Evolutionary conservation across 805 yeast genomes (phyloP), one percentile per base, ranked within the genome.

Genomic region (Nakazawaea molendinolei): DNA sequence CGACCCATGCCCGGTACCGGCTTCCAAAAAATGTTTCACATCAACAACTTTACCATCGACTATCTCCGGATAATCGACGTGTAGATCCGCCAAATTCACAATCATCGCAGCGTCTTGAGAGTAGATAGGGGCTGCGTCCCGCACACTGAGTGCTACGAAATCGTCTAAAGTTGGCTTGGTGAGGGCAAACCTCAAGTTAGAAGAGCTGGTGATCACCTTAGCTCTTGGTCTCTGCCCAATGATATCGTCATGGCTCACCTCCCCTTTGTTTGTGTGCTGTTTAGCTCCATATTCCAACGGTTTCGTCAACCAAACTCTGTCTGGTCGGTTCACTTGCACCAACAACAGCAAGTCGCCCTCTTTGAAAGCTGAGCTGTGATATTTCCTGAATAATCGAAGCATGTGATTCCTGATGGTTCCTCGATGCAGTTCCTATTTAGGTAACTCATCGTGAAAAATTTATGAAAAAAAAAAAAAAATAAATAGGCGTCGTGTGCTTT

Each of bases 1-100:
- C 3, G 76, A 69, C 0, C 77, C 77, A 50, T 70, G 76, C 1
- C 77, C 77, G 2, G 76, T 71, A 4, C 77, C 77, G 1, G 74
- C 74, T 44, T 71, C 77, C 14, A 71, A 48, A 38, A 60, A 62
- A 16, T 36, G 39, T 15, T 31, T 25, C n/a, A 9, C 10, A 12
- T 36, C 39, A 5, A 25, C 15, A 9, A 38, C 34, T 34, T 69
- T 71, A 32, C 31, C 31, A 14, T 46, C 27, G 4, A n/a, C 27
- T 33, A 54, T 24, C 7, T 45, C 43, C 4, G 71, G 71, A 38
- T 52, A 63, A 38, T 63, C 69, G 5, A 65, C 46, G 42, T 69
- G 69, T 3, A 71, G 40, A 46, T 71, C 77, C 4, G 74, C 66
- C 23, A 71, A 40, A 5, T 58, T 48, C 1, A 65, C 74, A 22